These are phyloP conservation scores for Backusella psychrophila DNA, from an alignment of 192 early-diverging fungal species.

Conservation along the genomic window DNA sequence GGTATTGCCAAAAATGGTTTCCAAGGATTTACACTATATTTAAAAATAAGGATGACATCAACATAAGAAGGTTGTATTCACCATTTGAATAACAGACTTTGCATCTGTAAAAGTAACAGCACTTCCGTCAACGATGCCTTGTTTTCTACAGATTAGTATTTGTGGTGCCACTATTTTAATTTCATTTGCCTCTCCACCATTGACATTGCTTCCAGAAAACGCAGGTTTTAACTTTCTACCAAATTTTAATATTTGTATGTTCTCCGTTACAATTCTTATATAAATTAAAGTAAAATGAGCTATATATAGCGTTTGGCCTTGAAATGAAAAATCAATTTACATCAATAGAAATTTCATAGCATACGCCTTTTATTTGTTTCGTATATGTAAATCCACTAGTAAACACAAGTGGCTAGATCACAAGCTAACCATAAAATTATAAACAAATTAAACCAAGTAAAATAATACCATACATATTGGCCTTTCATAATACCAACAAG, in stretches of 20 bases:
- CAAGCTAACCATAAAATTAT: conserved; percentile 10
- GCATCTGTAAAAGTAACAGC: too few relatives aligned
- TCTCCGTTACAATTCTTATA: conserved; percentile 42
- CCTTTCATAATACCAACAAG: conserved; percentile 8
- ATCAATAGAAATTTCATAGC: conserved; percentile 23
- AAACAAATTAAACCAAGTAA: background rate
- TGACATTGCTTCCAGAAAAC: conserved; percentile 43
- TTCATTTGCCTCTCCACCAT: conserved; percentile 17
- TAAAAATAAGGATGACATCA: too few relatives aligned
- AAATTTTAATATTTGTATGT: conserved; percentile 28
- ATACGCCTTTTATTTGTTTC: conserved; percentile 34
- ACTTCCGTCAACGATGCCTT: too few relatives aligned
- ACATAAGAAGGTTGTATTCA: too few relatives aligned
- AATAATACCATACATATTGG: background rate
- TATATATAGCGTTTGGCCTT: background rate
- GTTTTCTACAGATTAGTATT: background rate
- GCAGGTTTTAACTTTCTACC: conserved; percentile 41
- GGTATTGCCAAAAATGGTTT: too few relatives aligned
- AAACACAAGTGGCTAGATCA: conserved; percentile 26
- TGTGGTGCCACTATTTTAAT: background rate
- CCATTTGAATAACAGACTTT: too few relatives aligned
- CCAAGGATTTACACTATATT: too few relatives aligned
- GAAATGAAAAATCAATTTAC: conserved; percentile 20
- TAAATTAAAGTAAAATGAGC: background rate
- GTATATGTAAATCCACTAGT: conserved; percentile 43